These are phyloP conservation scores for Talaromyces albobiverticillius DNA, from an alignment of 2,329 filamentous ascomycete species.

Conservation along the genomic window DNA sequence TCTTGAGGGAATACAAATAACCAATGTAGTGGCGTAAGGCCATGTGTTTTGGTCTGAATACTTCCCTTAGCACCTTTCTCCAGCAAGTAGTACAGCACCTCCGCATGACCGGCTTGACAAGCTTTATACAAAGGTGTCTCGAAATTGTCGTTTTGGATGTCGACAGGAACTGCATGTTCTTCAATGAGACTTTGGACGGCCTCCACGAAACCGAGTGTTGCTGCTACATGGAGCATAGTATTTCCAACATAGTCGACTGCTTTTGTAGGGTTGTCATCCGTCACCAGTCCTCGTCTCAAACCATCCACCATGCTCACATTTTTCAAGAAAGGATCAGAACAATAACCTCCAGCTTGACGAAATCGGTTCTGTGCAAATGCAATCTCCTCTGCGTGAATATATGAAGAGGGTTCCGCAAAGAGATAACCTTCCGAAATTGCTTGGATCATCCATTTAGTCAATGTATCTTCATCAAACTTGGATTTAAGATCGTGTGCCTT, in stretches of 20 bases:
- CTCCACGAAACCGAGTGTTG: constrained; percentile 19
- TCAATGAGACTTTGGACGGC: constrained; percentile 19
- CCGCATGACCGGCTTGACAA: constrained; percentile 25
- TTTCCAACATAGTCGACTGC: constrained; percentile 24
- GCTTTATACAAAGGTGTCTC: constrained; percentile 29
- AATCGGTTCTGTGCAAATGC: constrained; percentile 20
- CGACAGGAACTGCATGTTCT: constrained; percentile 13
- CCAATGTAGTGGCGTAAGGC: constrained; percentile 25
- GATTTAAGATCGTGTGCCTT: constrained; percentile 19
- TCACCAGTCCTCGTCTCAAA: background rate
- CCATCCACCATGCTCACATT: constrained; percentile 19
- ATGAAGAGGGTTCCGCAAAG: constrained; percentile 16
- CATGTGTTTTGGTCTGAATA: constrained; percentile 18
- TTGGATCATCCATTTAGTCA: constrained; percentile 24
- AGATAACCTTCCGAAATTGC: constrained; percentile 25
- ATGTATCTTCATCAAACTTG: constrained; percentile 17
- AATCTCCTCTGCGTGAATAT: constrained; percentile 11
- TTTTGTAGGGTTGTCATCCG: background rate
- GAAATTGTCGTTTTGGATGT: constrained; percentile 24
- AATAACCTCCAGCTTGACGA: constrained; percentile 22
- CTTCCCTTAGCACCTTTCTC: constrained; percentile 21
- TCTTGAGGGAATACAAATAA: constrained; percentile 22
- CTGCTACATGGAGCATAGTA: constrained; percentile 25
- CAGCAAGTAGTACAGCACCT: constrained; percentile 23
- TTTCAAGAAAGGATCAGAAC: constrained; percentile 21